Evolutionary conservation across 768 basidiomycete species (phyloP), one percentile per base, ranked within the genome.

Genomic region (Mycena albidolilacea): DNA sequence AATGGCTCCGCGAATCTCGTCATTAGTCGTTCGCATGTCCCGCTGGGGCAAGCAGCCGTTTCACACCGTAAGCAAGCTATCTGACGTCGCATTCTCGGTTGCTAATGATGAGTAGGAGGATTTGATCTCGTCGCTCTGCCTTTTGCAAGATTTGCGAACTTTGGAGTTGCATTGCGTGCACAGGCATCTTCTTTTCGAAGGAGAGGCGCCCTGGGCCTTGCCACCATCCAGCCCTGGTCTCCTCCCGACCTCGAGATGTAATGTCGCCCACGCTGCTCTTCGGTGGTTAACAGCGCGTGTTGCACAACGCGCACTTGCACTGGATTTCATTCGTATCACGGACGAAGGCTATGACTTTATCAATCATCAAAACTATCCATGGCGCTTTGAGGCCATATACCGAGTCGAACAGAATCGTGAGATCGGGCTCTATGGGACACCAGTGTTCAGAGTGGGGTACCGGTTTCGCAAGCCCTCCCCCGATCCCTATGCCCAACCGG

Each of bases 161-260:
- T 30, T 70, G 30, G 69, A 63, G n/a, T 57, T 70, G 41, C 69
- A 70, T 46, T 6, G 52, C 12, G 8, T 57, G 6, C 57, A 15
- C 14, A 63, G 23, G 8, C 54, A 70, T 14, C 61, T 70, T 15
- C 2, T 44, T 37, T 21, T 44, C 15, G 61, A 55, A 46, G 69
- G 39, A 17, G 41, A 30, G 30, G 23, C 43, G 8, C 52, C 69
- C 10, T 64, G 52, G 61, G 41, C 12, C 30, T 23, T 62, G 10
- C 54, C 61, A 19, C 61, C 39, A 5, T 30, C 52, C 37, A 19
- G 57, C 43, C 7, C 59, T 9, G 8, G 19, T 50, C 15, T 10
- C 23, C 41, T 8, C 3, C 60, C 38, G 7, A 62, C 61, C 14
- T 69, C 60, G 12, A 11, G 11, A 23, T 63, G 52, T 37, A 14